A percentile compares a stretch with the other conserved stretches of the same genome.
These are phyloP conservation scores for Erodium chrysanthum DNA, from an alignment of 441 rosid genomes.

Conservation along the genomic window DNA sequence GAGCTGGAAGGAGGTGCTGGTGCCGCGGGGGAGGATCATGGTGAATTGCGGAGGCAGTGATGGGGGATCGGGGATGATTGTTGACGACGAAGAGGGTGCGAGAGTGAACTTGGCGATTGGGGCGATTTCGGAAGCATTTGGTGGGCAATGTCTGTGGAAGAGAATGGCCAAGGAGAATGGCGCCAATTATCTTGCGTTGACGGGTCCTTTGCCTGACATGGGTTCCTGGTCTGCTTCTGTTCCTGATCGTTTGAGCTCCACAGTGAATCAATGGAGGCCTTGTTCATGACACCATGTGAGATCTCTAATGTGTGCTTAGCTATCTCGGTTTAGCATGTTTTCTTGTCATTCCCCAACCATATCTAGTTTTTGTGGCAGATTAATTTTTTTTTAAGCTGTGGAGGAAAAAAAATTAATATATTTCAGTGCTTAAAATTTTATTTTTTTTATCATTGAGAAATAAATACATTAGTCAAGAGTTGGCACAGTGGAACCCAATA, in stretches of 20 bases:
- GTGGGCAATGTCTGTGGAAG: slow-evolving; percentile 37
- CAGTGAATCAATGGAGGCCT: slow-evolving; percentile 54
- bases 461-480: no score
- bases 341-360: no score
- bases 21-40: background rate
- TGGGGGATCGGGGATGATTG: background rate
- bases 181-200: slow-evolving; percentile 54
- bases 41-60: background rate
- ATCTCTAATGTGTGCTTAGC: no score
- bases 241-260: slow-evolving; percentile 38
- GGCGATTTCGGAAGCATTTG: background rate
- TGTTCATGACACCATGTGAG: slow-evolving; percentile 15
- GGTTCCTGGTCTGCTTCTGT: slow-evolving; percentile 47
- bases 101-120: background rate
- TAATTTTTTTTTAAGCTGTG: no score
- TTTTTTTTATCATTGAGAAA: no score
- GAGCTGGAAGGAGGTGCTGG: background rate
- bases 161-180: slow-evolving; percentile 41
- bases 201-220: slow-evolving; percentile 63
- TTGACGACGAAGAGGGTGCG: background rate
- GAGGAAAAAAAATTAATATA: no score
- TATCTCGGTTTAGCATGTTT: no score
- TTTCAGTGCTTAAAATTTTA: no score
- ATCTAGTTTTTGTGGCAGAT: no score
- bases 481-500: no score